These are phyloP conservation scores for Vigna angularis DNA, from an alignment of 306 rosid species.

Conservation along the genomic window DNA sequence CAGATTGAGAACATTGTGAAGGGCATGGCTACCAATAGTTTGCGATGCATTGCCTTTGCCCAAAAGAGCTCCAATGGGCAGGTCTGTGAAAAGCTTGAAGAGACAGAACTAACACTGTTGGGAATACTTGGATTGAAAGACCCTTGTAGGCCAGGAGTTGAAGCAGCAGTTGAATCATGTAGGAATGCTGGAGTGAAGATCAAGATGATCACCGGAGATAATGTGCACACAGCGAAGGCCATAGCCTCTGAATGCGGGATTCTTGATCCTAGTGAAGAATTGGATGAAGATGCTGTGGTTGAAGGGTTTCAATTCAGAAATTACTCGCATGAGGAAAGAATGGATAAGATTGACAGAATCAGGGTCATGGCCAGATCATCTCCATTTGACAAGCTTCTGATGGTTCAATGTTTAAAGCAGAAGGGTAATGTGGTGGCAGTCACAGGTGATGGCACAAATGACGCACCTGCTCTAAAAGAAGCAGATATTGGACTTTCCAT, in stretches of 20 bases:
- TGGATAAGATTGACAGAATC: conserved; percentile 6
- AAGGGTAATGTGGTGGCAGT: conserved; percentile 23
- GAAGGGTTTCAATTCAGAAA: conserved; percentile 12
- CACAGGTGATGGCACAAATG: conserved; percentile 19
- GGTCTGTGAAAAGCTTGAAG: conserved; percentile 1
- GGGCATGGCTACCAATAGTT: conserved; percentile 13
- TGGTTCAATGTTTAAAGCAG: conserved; percentile 21
- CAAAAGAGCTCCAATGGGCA: background rate
- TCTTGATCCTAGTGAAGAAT: background rate
- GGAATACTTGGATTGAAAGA: conserved; percentile 15
- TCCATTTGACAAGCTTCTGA: conserved; percentile 14
- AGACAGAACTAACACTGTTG: background rate
- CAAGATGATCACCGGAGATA: conserved; percentile 21
- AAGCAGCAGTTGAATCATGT: conserved; percentile 3
- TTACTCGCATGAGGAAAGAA: background rate
- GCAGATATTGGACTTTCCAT: conserved; percentile 17
- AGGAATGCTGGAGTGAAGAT: conserved; percentile 3
- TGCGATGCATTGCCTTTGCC: conserved; percentile 11
- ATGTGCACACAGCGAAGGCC: conserved; percentile 14
- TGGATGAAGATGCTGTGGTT: conserved; percentile 1
- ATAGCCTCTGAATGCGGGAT: conserved; percentile 9
- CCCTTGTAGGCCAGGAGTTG: conserved; percentile 18
- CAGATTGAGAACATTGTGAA: background rate
- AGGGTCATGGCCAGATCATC: conserved; percentile 9
- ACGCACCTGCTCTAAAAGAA: conserved; percentile 9